These are phyloP conservation scores for Syncephalastrum sp. DNA, from an alignment of 371 early-diverging fungal genomes.

Conservation along the genomic window DNA sequence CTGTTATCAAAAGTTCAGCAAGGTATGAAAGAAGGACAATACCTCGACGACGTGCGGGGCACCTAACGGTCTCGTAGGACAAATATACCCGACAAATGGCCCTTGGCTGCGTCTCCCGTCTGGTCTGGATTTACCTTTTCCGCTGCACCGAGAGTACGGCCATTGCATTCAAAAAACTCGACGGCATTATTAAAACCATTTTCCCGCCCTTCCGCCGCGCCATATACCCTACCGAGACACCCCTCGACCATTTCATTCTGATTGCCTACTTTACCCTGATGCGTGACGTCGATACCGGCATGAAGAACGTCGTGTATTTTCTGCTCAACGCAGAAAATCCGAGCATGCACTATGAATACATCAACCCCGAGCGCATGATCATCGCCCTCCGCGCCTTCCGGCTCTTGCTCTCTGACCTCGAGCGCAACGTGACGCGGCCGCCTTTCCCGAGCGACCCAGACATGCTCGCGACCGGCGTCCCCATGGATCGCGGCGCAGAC, in stretches of 20 bases:
- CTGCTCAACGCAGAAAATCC: conserved; percentile 62
- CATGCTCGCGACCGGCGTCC: conserved; percentile 36
- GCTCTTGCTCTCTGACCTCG: conserved; percentile 69
- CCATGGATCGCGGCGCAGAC: conserved; percentile 38
- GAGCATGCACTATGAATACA: conserved; percentile 49
- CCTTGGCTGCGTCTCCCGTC: conserved; percentile 76
- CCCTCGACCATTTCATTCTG: conserved; percentile 75
- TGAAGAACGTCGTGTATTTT: conserved; percentile 66
- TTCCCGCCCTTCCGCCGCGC: conserved; percentile 69
- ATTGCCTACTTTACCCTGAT: conserved; percentile 80
- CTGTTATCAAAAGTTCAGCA: conserved; percentile 74
- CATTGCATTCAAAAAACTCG: conserved; percentile 60
- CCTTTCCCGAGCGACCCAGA: conserved; percentile 60
- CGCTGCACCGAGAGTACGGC: conserved; percentile 76
- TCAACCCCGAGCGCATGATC: conserved; percentile 74
- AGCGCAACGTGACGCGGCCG: conserved; percentile 49
- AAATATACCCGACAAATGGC: conserved; percentile 70
- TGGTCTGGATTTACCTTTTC: conserved; percentile 93
- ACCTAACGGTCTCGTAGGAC: conserved; percentile 43
- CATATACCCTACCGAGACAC: conserved; percentile 71
- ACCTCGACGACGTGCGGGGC: not conserved
- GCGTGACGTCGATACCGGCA: conserved; percentile 78
- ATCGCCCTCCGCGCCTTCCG: conserved; percentile 76
- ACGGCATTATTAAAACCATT: conserved; percentile 64
- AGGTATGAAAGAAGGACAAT: conserved; percentile 42